Percentiles rank a stretch among this genome's conserved stretches.
Conservation (phyloP, 345 rosid genomes). For the Passiflora organensis region DNA sequence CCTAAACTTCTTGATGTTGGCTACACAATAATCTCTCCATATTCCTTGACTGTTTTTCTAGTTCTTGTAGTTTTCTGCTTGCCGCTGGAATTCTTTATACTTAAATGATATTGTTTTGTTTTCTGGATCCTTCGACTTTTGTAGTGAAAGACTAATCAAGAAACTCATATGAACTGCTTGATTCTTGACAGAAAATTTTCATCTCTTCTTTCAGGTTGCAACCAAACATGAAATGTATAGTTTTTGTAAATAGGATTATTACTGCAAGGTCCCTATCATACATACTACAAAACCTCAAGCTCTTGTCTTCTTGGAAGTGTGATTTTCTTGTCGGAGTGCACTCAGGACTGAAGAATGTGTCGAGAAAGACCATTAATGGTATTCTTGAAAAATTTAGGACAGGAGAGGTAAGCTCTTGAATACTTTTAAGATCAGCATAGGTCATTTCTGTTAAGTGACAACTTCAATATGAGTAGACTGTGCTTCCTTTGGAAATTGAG, state of each 20-base stretch:
- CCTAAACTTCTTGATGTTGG: background rate
- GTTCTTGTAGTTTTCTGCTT: background rate
- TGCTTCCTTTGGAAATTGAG: too few species aligned
- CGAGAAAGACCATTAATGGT: conserved; percentile 55
- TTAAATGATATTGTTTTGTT: background rate
- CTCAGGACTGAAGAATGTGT: conserved; percentile 74
- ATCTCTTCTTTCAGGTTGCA: conserved; percentile 53
- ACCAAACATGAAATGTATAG: conserved; percentile 73
- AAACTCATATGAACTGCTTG: background rate
- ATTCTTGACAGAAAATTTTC: conserved; percentile 14
- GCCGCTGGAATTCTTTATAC: background rate
- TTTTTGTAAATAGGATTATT: conserved; percentile 86
- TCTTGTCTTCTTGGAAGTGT: conserved; percentile 73
- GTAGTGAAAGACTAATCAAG: background rate
- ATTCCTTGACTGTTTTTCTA: too few species aligned
- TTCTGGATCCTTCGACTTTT: background rate
- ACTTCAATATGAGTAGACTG: background rate
- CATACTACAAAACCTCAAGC: conserved; percentile 55
- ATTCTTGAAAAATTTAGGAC: conserved; percentile 69
- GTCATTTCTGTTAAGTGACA: conserved; percentile 2
- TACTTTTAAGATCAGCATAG: conserved; percentile 3
- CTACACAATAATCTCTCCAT: background rate
- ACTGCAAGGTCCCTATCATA: conserved; percentile 71
- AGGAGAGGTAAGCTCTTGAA: conserved; percentile 55
- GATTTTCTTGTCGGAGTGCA: conserved; percentile 86